Percentiles rank a stretch among this genome's conserved stretches.
These are phyloP conservation scores for Apiotrichum porosum DNA, from an alignment of 1,284 basidiomycete genomes.

Conservation along the genomic window DNA sequence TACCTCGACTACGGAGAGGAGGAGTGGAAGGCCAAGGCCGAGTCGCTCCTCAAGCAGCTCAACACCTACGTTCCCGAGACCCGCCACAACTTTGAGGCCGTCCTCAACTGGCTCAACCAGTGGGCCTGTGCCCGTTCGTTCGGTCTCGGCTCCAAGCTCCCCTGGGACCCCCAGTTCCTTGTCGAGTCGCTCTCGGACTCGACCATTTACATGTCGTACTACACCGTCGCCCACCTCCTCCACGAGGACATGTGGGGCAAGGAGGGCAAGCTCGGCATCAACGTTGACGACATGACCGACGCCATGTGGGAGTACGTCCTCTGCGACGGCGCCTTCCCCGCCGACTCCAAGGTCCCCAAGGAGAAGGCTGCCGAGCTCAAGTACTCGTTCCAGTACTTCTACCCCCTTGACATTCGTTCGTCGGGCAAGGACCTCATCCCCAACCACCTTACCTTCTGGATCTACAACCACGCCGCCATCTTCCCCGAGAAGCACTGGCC, in stretches of 20 bases:
- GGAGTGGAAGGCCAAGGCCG: conserved; percentile 77
- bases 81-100: conserved; percentile 84
- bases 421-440: conserved; percentile 98
- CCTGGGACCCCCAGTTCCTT: conserved; percentile 95
- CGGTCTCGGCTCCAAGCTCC: conserved; percentile 91
- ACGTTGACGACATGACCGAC: conserved; percentile 89
- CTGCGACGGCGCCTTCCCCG: conserved; percentile 69
- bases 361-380: conserved; percentile 80
- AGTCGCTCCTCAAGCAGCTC: conserved; percentile 79
- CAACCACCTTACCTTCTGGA: conserved; percentile 91
- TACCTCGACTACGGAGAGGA: conserved; percentile 97
- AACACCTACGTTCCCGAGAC: conserved; percentile 87
- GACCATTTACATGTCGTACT: conserved; percentile 98
- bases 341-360: conserved; percentile 56
- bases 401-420: conserved; percentile 96
- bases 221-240: conserved; percentile 85
- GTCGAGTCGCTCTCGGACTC: conserved; percentile 97
- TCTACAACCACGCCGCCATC: conserved; percentile 91
- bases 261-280: conserved; percentile 78
- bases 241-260: conserved; percentile 77
- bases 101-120: conserved; percentile 91
- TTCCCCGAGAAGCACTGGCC: conserved; percentile 96
- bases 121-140: conserved; percentile 99
- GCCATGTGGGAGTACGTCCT: conserved; percentile 96
- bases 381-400: conserved; percentile 94